Evolutionary conservation across 1,139 yeast species (phyloP), one percentile per base, ranked within the genome.

Genomic region (Candida frijolesensis): DNA sequence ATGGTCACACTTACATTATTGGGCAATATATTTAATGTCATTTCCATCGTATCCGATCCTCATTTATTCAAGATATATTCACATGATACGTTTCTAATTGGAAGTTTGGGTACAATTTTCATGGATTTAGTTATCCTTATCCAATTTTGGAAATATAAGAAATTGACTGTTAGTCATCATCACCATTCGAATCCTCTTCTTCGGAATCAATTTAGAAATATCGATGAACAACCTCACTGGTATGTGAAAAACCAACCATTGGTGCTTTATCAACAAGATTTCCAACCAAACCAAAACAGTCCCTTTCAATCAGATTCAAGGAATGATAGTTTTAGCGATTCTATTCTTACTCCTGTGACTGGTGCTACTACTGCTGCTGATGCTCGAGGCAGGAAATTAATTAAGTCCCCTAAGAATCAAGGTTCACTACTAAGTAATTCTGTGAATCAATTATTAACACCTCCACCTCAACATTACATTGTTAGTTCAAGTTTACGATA

Each of bases 1-100:
- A 61, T 74, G 39, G 71, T 74, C 49, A 34, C 72, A 2, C 68
- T 71, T 54, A 76, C 77, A 33, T 62, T 74, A 66, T 49, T 67
- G 35, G 78, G 78, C 1, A 74, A 72, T 52, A 43, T 61, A 1
- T 67, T 73, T 49, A 73, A 74, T 55, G 63, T 74, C 25, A 53
- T 69, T 9, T 72, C 78, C 11, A 65, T 74, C 11, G 51, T 62
- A 6, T 44, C 62, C 12, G 75, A 72, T 52, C 61, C 73, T 49
- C 63, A 57, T 37, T 33, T 50, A 32, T 33, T 42, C 41, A 32
- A 48, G 7, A 25, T 44, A 19, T 27, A 19, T 29, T 22, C 50
- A 3, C 22, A 15, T 12, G 35, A 45, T 19, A 29, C 78, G 0
- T 74, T 71, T 47, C 53, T 74, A 7, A 60, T 68, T 12, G 77